These are phyloP conservation scores for Abrus precatorius DNA, from an alignment of 306 rosid species.

Conservation along the genomic window DNA sequence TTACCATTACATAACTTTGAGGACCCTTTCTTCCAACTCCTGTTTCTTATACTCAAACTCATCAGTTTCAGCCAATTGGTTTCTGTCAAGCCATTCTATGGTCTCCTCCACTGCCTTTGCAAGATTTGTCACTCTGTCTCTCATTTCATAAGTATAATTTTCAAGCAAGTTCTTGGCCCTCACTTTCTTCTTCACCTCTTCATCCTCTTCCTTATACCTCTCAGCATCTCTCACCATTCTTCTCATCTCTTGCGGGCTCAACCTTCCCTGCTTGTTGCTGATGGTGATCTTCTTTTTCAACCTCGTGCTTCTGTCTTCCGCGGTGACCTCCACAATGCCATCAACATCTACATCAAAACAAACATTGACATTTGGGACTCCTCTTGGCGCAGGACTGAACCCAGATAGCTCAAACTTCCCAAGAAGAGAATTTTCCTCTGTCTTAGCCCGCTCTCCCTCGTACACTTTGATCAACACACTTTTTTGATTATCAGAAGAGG, in stretches of 20 bases:
- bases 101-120: conserved; percentile 49
- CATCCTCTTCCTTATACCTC: conserved; percentile 51
- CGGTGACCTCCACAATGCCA: conserved; percentile 51
- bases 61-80: conserved; percentile 55
- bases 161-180: conserved; percentile 51
- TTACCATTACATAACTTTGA: not conserved
- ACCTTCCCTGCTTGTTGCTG: conserved; percentile 52
- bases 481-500: conserved; percentile 26
- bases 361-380: conserved; percentile 43
- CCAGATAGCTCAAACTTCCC: conserved; percentile 48
- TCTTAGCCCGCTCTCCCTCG: conserved; percentile 49
- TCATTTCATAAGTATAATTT: conserved; percentile 51
- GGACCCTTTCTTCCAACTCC: conserved; percentile 42
- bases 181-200: conserved; percentile 50
- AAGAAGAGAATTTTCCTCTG: conserved; percentile 49
- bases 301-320: conserved; percentile 39
- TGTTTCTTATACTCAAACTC: conserved; percentile 54
- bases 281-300: conserved; percentile 50
- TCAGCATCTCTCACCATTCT: conserved; percentile 54
- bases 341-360: conserved; percentile 52
- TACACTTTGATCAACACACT: conserved; percentile 46
- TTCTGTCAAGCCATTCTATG: conserved; percentile 54
- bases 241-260: conserved; percentile 49
- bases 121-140: conserved; percentile 42
- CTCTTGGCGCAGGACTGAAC: conserved; percentile 16